Evolutionary conservation across 208 protist species (phyloP).

Genomic region (Crithidia expoeki): DNA sequence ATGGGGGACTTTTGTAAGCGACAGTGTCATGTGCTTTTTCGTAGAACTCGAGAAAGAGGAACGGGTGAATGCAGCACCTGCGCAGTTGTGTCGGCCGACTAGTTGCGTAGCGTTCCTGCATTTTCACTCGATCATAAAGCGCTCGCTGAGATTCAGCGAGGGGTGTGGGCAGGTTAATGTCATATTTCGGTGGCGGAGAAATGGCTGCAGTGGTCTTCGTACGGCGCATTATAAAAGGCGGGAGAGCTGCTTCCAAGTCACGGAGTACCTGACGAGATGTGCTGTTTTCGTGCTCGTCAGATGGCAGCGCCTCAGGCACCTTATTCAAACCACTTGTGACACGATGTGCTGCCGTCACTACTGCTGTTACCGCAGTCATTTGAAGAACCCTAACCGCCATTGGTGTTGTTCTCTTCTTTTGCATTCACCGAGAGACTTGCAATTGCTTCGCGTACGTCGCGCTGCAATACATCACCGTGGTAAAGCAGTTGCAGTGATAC

Average conservation of each 20-base stretch:
- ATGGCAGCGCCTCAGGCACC: no score
- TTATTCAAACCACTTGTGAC: no score
- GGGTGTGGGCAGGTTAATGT: constrained; percentile 74
- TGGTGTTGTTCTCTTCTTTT: constrained; percentile 23
- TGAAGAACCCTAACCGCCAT: not conserved
- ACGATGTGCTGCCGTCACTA: no score
- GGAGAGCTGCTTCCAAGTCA: constrained; percentile 41
- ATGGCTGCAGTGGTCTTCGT: constrained; percentile 49
- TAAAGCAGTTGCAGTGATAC: constrained; percentile 94
- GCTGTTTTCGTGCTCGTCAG: no score
- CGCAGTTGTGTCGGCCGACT: constrained; percentile 55
- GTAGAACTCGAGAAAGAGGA: constrained; percentile 38
- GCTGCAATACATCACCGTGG: constrained; percentile 25
- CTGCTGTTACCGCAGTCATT: not conserved
- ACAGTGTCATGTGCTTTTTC: not conserved
- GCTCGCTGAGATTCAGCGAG: constrained; percentile 88
- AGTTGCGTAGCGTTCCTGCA: constrained; percentile 14
- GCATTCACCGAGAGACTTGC: not conserved
- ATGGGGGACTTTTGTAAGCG: not conserved
- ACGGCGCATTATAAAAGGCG: constrained; percentile 60
- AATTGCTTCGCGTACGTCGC: constrained; percentile 63
- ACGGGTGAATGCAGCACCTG: constrained; percentile 56
- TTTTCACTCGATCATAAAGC: constrained; percentile 78
- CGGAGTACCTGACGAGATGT: constrained; percentile 1
- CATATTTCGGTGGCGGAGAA: constrained; percentile 51